phyloP scores from a whole-genome alignment of 805 yeast genomes.

The Candida ortonii region DNA sequence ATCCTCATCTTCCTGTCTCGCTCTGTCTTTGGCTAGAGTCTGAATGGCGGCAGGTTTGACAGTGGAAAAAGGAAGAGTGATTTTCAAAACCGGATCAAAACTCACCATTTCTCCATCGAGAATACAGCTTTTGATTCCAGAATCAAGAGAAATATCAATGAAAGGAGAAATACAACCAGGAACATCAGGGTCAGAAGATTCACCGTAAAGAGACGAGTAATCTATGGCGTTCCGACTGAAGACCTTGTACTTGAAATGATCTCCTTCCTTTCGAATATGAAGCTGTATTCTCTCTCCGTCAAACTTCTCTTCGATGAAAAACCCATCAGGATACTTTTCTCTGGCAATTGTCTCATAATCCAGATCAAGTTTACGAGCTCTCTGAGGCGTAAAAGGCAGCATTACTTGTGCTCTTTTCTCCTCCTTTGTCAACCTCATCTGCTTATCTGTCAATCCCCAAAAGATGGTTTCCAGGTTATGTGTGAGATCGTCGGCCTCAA shows the following conservation, averaged over 20 bases:
- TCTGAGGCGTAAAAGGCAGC: slow-evolving; percentile 72
- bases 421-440: slow-evolving; percentile 37
- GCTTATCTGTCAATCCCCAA: slow-evolving; percentile 51
- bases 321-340: slow-evolving; percentile 40
- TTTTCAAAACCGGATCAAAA: slow-evolving; percentile 58
- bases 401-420: slow-evolving; percentile 43
- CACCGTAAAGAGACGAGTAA: slow-evolving; percentile 68
- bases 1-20: slow-evolving; percentile 20
- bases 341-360: slow-evolving; percentile 50
- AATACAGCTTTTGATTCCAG: slow-evolving; percentile 37
- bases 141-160: slow-evolving; percentile 32
- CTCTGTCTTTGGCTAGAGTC: slow-evolving; percentile 34
- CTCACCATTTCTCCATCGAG: slow-evolving; percentile 95
- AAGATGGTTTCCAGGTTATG: slow-evolving; percentile 62
- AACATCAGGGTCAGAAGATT: slow-evolving; percentile 15
- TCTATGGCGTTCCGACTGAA: slow-evolving; percentile 71
- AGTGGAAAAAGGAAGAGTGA: slow-evolving; percentile 75
- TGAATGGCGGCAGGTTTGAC: slow-evolving; percentile 68
- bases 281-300: slow-evolving; percentile 89
- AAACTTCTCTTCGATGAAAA: slow-evolving; percentile 83
- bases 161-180: slow-evolving; percentile 31
- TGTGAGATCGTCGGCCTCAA: slow-evolving; percentile 59
- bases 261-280: slow-evolving; percentile 52
- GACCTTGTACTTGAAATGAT: slow-evolving; percentile 39
- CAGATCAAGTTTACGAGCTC: slow-evolving; percentile 54